phyloP scores from a whole-genome alignment of 1,284 basidiomycete genomes.

The Cryptococcus sp. region DNA sequence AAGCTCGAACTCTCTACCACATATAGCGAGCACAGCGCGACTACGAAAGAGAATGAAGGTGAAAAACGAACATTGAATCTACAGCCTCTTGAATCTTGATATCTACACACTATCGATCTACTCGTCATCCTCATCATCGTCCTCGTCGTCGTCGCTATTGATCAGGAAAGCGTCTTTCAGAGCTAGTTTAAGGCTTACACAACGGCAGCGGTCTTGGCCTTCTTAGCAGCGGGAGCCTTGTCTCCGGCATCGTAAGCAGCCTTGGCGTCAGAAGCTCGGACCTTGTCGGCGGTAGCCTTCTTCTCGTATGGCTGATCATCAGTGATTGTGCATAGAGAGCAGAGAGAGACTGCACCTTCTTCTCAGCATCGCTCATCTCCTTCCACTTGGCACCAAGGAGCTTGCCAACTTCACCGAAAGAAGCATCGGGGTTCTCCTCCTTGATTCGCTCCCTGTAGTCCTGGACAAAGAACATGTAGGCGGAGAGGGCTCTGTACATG shows the following conservation, averaged over 20 bases:
- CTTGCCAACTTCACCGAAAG: constrained; percentile 89
- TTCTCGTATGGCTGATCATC: constrained; percentile 78
- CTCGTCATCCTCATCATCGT: constrained; percentile 35
- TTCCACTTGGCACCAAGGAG: constrained; percentile 87
- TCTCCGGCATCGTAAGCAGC: constrained; percentile 52
- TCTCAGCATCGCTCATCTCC: constrained; percentile 74
- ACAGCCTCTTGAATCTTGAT: too few species aligned
- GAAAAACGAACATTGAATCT: too few species aligned
- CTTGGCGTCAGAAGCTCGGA: neutral
- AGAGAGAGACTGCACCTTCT: constrained; percentile 58
- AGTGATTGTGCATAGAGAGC: neutral
- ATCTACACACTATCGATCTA: too few species aligned
- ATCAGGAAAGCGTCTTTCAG: too few species aligned
- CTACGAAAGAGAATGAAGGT: too few species aligned
- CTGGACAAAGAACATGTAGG: constrained; percentile 98
- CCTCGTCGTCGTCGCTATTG: constrained; percentile 10
- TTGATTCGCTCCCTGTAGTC: constrained; percentile 94
- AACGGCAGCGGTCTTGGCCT: too few species aligned
- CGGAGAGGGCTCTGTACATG: constrained; percentile 66
- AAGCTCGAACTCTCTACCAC: too few species aligned
- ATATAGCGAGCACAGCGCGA: too few species aligned
- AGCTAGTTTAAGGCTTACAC: too few species aligned
- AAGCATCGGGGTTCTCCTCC: constrained; percentile 87
- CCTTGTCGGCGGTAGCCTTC: constrained; percentile 61
- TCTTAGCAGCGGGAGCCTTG: constrained; percentile 35